Evolutionary conservation across 73 alveolate species (phyloP), one percentile per base, ranked within the genome.

Genomic region (Paramecium pentaurelia): DNA sequence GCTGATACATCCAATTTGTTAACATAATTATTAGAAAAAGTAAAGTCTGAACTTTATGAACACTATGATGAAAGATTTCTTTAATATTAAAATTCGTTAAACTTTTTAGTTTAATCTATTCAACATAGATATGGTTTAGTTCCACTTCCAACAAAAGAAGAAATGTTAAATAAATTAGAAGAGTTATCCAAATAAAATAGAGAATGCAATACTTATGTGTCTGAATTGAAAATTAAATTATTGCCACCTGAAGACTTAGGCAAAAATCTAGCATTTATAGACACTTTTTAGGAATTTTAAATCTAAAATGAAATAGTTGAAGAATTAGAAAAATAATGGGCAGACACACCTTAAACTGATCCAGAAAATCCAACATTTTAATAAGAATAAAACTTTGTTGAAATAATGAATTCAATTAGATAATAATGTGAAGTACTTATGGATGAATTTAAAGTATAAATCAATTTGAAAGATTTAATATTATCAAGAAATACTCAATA

Each of bases 221-320:
- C 34, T 12, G 87, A 73, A 0, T 73, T 73, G 34, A 73, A 73
- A 6, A 8, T 10, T 37, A 73, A 73, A 73, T 73, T 73, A 73
- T 9, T 73, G 0, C 87, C 87, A 16, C 87, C 87, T 34, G 87
- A 73, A 73, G 87, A 73, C 10, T 73, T 73, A 73, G 60, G 36
- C 36, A 34, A 40, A 22, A 73, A 73, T 16, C 2, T 73, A 18
- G 87, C 87, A 73, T 73, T 73, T 73, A 16, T 73, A 14, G 87
- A 73, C 1, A 40, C 87, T 12, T 73, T 36, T 73, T 37, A 73
- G 12, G 87, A 73, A 38, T 73, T 73, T 16, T 12, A 73, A 37
- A 22, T 40, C 6, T 34, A 34, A 73, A 73, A 73, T 73, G 87
- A 73, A 8, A 73, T 73, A 8, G 5, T 73, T 1, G 87, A 73